phyloP scores from a whole-genome alignment of 164 flowering plant genomes.

The Nelumbo lutea region DNA sequence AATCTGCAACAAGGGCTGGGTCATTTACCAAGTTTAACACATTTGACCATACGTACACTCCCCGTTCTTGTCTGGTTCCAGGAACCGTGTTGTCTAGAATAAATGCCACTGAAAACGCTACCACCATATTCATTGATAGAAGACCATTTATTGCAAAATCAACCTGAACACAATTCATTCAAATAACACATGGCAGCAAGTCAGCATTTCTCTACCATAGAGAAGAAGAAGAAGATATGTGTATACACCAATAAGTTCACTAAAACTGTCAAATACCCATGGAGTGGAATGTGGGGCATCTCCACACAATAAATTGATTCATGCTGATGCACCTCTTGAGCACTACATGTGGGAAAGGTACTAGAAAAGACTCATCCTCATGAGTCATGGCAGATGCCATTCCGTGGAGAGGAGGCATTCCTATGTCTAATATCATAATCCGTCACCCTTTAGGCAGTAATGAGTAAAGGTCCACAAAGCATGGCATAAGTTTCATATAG shows the following conservation, averaged over 20 bases:
- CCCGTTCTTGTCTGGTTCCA: slow-evolving; percentile 73
- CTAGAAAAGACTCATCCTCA: background rate
- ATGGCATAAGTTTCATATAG: too few species aligned
- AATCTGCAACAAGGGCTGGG: slow-evolving; percentile 44
- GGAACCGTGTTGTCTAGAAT: slow-evolving; percentile 86
- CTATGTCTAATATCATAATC: too few species aligned
- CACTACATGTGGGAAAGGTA: background rate
- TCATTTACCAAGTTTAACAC: slow-evolving; percentile 48
- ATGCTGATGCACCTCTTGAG: background rate
- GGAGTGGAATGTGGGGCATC: too few species aligned
- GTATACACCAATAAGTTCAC: too few species aligned
- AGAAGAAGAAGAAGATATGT: background rate
- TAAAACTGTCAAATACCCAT: too few species aligned
- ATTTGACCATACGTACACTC: slow-evolving; percentile 82
- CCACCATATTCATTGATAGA: slow-evolving; percentile 82
- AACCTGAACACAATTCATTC: slow-evolving; percentile 36
- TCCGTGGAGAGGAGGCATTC: too few species aligned
- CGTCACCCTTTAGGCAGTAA: too few species aligned
- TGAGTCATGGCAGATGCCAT: too few species aligned
- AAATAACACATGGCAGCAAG: background rate
- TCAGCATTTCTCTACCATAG: slow-evolving; percentile 7
- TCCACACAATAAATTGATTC: too few species aligned
- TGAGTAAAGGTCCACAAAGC: too few species aligned
- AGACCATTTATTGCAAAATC: slow-evolving; percentile 74
- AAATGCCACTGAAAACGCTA: slow-evolving; percentile 68